Percentiles rank a stretch among this genome's conserved stretches.
phyloP scores from a whole-genome alignment of 768 basidiomycete species.

The Psilocybe azurescens region DNA sequence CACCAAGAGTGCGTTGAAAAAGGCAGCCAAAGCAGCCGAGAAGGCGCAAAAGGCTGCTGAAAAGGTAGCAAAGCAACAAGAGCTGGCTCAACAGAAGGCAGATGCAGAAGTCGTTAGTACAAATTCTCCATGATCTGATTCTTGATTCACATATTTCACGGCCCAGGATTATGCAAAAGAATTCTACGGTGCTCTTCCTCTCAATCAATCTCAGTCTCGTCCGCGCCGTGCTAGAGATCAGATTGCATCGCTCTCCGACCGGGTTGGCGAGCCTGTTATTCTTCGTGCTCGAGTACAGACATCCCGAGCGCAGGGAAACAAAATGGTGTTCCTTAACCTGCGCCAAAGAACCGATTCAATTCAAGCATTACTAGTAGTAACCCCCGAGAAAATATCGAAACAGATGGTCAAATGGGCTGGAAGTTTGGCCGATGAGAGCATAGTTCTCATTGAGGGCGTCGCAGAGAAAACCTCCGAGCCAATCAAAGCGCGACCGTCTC shows the following conservation, averaged over 20 bases:
- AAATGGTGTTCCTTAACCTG: conserved; percentile 93
- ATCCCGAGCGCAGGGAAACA: conserved; percentile 90
- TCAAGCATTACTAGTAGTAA: conserved; percentile 80
- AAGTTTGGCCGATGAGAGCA: conserved; percentile 80
- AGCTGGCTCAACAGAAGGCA: conserved; percentile 69
- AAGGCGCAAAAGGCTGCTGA: conserved; percentile 91
- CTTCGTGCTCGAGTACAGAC: conserved; percentile 93
- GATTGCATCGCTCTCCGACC: conserved; percentile 66
- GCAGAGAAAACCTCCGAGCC: conserved; percentile 79
- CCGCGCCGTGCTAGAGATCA: conserved; percentile 62
- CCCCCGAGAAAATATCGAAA: conserved; percentile 84
- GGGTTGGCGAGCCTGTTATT: conserved; percentile 77
- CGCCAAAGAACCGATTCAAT: conserved; percentile 88
- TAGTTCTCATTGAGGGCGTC: conserved; percentile 87
- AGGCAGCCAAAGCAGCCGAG: conserved; percentile 87
- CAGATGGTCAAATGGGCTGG: conserved; percentile 97
- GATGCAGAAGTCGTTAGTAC: conserved; percentile 64
- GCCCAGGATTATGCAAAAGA: conserved; percentile 74
- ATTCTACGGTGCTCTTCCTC: conserved; percentile 86
- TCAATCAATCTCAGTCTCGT: conserved; percentile 91
- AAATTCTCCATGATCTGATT: conserved; percentile 12
- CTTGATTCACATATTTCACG: conserved; percentile 13
- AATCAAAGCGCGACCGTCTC: conserved; percentile 92
- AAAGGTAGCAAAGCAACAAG: conserved; percentile 79
- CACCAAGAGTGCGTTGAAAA: conserved; percentile 90